Conservation (phyloP, 1,284 basidiomycete genomes). For the Cutaneotrichosporon cutaneum region DNA sequence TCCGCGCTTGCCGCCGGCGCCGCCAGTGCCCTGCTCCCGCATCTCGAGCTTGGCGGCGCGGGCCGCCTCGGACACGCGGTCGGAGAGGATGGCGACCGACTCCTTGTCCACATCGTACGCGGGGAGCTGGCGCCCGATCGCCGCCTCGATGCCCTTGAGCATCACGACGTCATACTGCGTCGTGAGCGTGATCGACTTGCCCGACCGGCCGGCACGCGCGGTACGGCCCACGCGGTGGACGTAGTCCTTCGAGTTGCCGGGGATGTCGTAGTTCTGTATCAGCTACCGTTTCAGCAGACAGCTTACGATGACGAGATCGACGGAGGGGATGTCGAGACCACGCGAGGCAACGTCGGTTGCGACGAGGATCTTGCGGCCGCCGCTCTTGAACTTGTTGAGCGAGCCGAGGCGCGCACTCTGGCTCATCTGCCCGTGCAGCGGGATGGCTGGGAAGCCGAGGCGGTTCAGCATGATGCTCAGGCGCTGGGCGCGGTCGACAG, state of each 20-base stretch:
- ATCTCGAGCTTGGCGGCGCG: slow-evolving; percentile 76
- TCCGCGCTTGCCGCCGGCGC: slow-evolving; percentile 58
- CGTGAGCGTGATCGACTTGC: slow-evolving; percentile 93
- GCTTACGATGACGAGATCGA: slow-evolving; percentile 80
- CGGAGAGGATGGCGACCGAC: slow-evolving; percentile 80
- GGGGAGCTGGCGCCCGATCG: slow-evolving; percentile 89
- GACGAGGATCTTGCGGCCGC: slow-evolving; percentile 95
- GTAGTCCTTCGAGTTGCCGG: slow-evolving; percentile 98
- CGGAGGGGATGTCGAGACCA: slow-evolving; percentile 93
- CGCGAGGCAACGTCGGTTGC: slow-evolving; percentile 95
- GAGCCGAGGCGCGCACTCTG: slow-evolving; percentile 93
- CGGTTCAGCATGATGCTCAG: slow-evolving; percentile 85
- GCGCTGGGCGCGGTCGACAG: slow-evolving; percentile 89
- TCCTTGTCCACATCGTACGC: slow-evolving; percentile 88
- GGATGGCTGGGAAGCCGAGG: slow-evolving; percentile 92
- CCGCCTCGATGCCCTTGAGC: slow-evolving; percentile 88
- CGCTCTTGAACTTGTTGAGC: slow-evolving; percentile 94
- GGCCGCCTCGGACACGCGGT: slow-evolving; percentile 86
- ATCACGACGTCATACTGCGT: slow-evolving; percentile 99
- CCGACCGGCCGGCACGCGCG: slow-evolving; percentile 90
- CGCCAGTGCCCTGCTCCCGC: slow-evolving; percentile 53
- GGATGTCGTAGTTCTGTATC: slow-evolving; percentile 84
- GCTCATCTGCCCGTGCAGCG: slow-evolving; percentile 90
- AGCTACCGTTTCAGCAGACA: background rate
- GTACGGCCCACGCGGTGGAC: slow-evolving; percentile 98